A percentile compares a stretch with the other conserved stretches of the same genome.
Conservation (phyloP, 495 filamentous ascomycete genomes). For the Aspergillus hancockii region DNA sequence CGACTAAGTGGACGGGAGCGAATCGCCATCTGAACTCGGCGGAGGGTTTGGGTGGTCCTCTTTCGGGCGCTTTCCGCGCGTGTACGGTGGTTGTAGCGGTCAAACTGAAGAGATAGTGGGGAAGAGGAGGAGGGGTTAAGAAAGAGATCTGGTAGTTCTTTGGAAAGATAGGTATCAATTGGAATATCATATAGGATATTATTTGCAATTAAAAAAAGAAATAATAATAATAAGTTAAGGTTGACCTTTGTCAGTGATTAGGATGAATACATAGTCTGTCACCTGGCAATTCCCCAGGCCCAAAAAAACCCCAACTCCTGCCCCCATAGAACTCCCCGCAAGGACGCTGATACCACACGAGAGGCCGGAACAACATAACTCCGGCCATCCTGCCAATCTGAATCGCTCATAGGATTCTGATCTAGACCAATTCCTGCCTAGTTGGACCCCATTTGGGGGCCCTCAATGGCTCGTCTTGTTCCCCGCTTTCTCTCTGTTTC, state of each 20-base stretch:
- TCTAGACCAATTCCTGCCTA: constrained; percentile 3
- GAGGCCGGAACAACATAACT: constrained; percentile 3
- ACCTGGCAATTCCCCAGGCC: not conserved
- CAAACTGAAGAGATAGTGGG: not conserved
- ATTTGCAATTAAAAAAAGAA: not conserved
- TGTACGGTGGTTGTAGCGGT: not conserved
- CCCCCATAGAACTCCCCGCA: constrained; percentile 1
- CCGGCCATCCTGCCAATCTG: not conserved
- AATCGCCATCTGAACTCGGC: not conserved
- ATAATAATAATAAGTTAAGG: too few species aligned
- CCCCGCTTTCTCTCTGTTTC: not conserved
- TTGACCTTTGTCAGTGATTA: not conserved
- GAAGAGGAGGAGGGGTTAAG: too few species aligned
- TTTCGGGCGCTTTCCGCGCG: not conserved
- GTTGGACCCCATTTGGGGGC: constrained; percentile 1
- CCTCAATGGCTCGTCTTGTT: not conserved
- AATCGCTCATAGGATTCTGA: not conserved
- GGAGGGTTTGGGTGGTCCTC: not conserved
- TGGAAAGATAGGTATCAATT: too few species aligned
- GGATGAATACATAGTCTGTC: not conserved
- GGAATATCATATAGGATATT: not conserved
- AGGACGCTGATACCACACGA: not conserved
- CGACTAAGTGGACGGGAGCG: not conserved
- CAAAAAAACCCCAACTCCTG: constrained; percentile 1
- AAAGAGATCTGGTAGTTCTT: too few species aligned